Evolutionary conservation across 257 asterid species (phyloP).

Genomic region (Striga asiatica): DNA sequence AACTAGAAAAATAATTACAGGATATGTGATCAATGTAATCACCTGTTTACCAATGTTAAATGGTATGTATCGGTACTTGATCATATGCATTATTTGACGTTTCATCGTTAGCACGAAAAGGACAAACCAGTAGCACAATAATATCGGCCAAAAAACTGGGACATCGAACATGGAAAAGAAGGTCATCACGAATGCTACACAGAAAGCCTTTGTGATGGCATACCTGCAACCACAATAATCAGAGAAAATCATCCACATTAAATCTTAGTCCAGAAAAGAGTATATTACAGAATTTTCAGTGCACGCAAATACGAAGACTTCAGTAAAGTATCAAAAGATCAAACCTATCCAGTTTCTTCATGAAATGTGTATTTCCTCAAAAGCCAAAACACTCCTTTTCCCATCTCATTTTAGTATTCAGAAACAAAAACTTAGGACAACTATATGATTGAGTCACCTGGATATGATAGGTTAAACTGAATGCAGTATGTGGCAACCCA

Average conservation of each 20-base stretch:
- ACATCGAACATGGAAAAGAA: constrained; percentile 82
- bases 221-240: constrained; percentile 44
- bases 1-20: too few species aligned
- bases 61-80: constrained; percentile 74
- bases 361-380: too few species aligned
- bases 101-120: constrained; percentile 83
- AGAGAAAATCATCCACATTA: background rate
- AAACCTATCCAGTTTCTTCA: too few species aligned
- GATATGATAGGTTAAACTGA: too few species aligned
- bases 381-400: too few species aligned
- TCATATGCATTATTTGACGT: constrained; percentile 87
- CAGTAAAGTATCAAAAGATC: background rate
- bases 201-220: constrained; percentile 71
- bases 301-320: background rate
- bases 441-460: too few species aligned
- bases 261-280: background rate
- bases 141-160: constrained; percentile 90
- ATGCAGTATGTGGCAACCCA: too few species aligned
- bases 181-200: constrained; percentile 34
- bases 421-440: too few species aligned
- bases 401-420: too few species aligned
- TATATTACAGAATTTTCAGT: background rate
- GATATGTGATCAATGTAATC: background rate
- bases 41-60: constrained; percentile 87
- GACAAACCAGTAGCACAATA: constrained; percentile 79